These are phyloP conservation scores for Neoscytalidium dimidiatum DNA, from an alignment of 2,329 filamentous ascomycete genomes.

Conservation along the genomic window DNA sequence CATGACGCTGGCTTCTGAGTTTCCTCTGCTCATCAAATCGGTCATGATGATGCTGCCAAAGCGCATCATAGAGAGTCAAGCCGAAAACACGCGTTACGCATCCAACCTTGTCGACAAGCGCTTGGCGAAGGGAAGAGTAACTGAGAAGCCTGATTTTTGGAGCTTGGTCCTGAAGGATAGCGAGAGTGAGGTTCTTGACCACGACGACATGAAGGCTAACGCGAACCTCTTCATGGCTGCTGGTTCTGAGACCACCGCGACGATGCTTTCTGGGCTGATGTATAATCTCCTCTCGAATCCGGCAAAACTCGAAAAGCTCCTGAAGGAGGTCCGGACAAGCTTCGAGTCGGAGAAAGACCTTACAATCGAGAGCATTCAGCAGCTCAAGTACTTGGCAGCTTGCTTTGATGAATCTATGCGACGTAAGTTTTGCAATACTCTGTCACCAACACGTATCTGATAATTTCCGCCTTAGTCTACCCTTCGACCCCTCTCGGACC, in stretches of 20 bases:
- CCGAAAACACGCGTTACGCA: not conserved
- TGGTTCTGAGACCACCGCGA: conserved; percentile 45
- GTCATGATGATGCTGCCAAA: not conserved
- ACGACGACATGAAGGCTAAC: not conserved
- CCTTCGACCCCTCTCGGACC: conserved; percentile 40
- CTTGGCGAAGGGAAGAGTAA: not conserved
- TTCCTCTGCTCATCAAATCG: not conserved
- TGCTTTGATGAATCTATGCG: conserved; percentile 42
- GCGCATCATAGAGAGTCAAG: not conserved
- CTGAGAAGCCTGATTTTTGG: not conserved
- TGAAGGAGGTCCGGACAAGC: not conserved
- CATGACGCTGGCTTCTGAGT: not conserved
- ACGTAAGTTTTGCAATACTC: not conserved
- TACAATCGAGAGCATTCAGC: not conserved
- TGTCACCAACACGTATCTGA: not conserved
- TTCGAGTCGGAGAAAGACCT: not conserved
- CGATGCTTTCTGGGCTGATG: conserved; percentile 37
- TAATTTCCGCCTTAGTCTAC: conserved; percentile 20
- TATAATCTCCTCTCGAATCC: conserved; percentile 35
- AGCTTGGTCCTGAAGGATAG: not conserved
- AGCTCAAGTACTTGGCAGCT: not conserved
- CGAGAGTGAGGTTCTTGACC: not conserved
- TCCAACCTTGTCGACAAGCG: not conserved
- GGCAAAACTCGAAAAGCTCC: not conserved
- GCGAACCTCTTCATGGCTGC: conserved; percentile 29